Base-by-base conservation (phyloP, 2,329 filamentous ascomycete genomes). In the Neonectria hederae region DNA sequence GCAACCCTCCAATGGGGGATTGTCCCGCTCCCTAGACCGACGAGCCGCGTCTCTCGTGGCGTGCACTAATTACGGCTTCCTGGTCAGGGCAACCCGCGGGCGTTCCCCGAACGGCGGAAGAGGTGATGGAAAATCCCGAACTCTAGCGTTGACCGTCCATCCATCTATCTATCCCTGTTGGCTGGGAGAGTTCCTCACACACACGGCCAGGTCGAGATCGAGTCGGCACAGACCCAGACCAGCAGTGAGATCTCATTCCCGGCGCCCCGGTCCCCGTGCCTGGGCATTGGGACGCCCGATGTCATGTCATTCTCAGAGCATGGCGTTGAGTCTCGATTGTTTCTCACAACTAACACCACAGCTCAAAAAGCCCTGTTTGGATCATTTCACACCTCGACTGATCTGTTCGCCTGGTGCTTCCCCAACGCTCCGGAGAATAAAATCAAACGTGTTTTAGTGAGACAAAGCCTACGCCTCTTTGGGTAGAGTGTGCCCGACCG, bases 11-110 rank as follows among this genome's bases (percentile, higher is more conserved):
- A 73, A 73, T 73, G 61, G 67, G 71, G 51, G 62, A 22, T 3
- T 35, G 42, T 72, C 46, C 71, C 67, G 68, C 58, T 62, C 53
- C 65, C 38, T 67, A 73, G 69, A 56, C 67, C 59, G 58, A 38
- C 53, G 59, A 67, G 65, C 65, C 60, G 62, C 58, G 49, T 63
- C 63, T 63, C 48, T 35, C 54, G 57, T 70, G 68, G 69, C 63
- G 62, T 58, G 54, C 62, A 38, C 65, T 70, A n/a, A n/a, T n/a
- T n/a, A 67, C 62, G 55, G 49, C 60, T 56, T 56, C 56, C 56
- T 54, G 54, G 40, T 51, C 59, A 65, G 64, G 46, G 54, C 52
- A 55, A 48, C 57, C 62, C 35, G 32, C 30, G 65, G 59, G 42
- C 49, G 56, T 62, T 63, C 35, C 35, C 54, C 48, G 56, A 45